phyloP scores from a whole-genome alignment of 1,284 basidiomycete species.

The Cystobasidium slooffiae region DNA sequence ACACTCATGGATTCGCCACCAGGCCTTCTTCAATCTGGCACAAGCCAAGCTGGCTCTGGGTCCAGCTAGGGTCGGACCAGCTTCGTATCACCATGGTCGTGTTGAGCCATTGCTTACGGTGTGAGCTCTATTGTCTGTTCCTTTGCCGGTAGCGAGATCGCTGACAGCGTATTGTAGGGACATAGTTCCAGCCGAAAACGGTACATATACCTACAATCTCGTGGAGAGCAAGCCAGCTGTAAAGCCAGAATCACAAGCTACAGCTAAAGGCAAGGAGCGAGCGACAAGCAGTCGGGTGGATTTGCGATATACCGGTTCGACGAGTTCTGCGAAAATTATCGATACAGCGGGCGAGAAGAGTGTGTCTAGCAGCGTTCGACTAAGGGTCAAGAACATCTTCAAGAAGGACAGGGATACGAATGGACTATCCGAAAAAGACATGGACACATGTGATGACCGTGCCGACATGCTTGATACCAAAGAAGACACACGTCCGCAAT shows the following conservation, averaged over 20 bases:
- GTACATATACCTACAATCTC: slow-evolving; percentile 8
- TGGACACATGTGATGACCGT: too few relatives aligned
- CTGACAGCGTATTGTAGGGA: background rate
- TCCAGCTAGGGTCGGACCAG: slow-evolving; percentile 39
- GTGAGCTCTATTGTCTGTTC: slow-evolving; percentile 33
- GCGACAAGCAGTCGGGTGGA: slow-evolving; percentile 20
- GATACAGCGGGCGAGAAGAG: slow-evolving; percentile 12
- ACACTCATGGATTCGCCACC: background rate
- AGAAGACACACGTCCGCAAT: background rate
- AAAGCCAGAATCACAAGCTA: background rate
- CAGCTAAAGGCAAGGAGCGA: slow-evolving; percentile 26
- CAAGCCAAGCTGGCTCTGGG: slow-evolving; percentile 49
- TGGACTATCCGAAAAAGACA: background rate
- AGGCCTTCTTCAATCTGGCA: slow-evolving; percentile 49
- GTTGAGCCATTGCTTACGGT: slow-evolving; percentile 33
- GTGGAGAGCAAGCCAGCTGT: slow-evolving; percentile 17
- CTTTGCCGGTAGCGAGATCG: too few relatives aligned
- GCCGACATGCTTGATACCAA: background rate
- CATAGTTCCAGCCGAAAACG: background rate
- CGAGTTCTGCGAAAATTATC: slow-evolving; percentile 18
- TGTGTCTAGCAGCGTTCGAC: background rate
- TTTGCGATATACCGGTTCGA: slow-evolving; percentile 20
- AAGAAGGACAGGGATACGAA: background rate
- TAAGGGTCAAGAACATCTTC: background rate
- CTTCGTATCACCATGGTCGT: slow-evolving; percentile 43